These are phyloP conservation scores for Xerocomus brunneocitrinus DNA, from an alignment of 768 basidiomycete genomes.

Conservation along the genomic window DNA sequence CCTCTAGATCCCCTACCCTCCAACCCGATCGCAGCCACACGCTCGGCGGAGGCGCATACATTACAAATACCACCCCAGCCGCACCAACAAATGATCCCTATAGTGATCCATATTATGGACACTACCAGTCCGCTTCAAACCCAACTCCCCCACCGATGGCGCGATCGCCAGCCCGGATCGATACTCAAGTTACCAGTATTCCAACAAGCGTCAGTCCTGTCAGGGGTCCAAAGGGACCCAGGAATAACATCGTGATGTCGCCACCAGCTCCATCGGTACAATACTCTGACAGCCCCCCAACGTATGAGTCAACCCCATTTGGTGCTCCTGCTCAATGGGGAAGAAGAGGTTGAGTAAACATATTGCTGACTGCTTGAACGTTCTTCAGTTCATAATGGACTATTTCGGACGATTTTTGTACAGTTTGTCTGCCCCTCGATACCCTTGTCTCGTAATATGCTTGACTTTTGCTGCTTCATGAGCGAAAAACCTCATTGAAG, in stretches of 20 bases:
- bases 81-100: constrained; percentile 32
- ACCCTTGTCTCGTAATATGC: constrained; percentile 21
- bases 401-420: constrained; percentile 11
- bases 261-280: constrained; percentile 11
- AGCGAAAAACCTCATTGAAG: neutral
- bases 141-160: constrained; percentile 30
- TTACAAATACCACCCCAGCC: constrained; percentile 40
- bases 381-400: constrained; percentile 16
- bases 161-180: constrained; percentile 36
- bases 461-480: neutral
- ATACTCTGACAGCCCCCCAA: constrained; percentile 58
- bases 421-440: constrained; percentile 10
- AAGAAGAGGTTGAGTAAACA: constrained; percentile 28
- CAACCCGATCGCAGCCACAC: constrained; percentile 52
- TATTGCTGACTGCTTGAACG: neutral
- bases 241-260: constrained; percentile 21
- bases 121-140: constrained; percentile 15
- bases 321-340: constrained; percentile 53
- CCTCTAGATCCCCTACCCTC: constrained; percentile 14
- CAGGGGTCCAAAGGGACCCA: constrained; percentile 40
- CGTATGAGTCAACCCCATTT: constrained; percentile 54
- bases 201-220: constrained; percentile 36
- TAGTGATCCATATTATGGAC: constrained; percentile 27
- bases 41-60: constrained; percentile 55
- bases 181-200: constrained; percentile 31